Evolutionary conservation across 306 rosid genomes (phyloP).

Genomic region (Prunus mongolica): DNA sequence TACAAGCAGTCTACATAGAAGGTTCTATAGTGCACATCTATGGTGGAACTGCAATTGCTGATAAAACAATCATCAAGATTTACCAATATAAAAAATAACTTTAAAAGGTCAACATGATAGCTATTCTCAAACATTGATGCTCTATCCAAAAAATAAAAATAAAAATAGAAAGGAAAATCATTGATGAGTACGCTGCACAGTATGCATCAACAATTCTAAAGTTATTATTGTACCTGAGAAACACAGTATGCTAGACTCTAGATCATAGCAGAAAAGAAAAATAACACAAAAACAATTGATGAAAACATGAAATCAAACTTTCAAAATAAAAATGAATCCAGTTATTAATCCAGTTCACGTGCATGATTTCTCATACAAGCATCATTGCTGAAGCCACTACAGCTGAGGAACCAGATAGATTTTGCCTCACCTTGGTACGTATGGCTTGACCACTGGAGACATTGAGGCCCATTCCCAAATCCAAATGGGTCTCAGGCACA

Average conservation of each 20-base stretch:
- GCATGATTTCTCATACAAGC: constrained; percentile 2
- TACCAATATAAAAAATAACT: not conserved
- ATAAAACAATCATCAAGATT: not conserved
- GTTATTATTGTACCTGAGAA: not conserved
- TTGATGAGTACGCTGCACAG: not conserved
- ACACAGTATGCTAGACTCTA: not conserved
- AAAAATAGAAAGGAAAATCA: not conserved
- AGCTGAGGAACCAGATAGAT: not conserved
- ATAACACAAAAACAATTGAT: not conserved
- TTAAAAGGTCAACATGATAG: not conserved
- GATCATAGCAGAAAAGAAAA: not conserved
- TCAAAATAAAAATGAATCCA: not conserved
- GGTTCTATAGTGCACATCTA: not conserved
- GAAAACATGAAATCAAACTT: not conserved
- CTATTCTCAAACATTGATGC: not conserved
- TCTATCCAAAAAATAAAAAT: not conserved
- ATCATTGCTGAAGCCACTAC: not conserved
- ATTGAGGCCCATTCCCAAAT: constrained; percentile 10
- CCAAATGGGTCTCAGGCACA: constrained; percentile 23
- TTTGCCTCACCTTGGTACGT: constrained; percentile 28
- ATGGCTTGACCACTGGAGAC: constrained; percentile 9
- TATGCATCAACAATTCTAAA: not conserved
- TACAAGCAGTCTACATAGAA: not conserved
- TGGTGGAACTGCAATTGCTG: not conserved
- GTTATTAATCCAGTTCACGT: not conserved